These are phyloP conservation scores for Borovskyia barvae DNA, from an alignment of 208 protist genomes.

Conservation along the genomic window DNA sequence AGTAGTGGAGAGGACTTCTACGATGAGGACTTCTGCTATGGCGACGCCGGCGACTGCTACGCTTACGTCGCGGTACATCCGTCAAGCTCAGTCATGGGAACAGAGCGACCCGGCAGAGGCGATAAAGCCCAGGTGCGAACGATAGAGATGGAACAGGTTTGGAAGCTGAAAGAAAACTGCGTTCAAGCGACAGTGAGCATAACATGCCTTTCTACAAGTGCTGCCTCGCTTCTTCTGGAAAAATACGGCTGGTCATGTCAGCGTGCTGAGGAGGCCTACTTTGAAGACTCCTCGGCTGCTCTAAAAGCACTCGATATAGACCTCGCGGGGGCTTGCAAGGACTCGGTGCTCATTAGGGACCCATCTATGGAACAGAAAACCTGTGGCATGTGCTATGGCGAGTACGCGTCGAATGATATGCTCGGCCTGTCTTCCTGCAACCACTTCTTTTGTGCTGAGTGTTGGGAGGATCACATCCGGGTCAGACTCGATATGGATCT, in stretches of 20 bases:
- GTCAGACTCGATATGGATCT: slow-evolving; percentile 13
- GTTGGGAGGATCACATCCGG: slow-evolving; percentile 37
- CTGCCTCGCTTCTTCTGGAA: slow-evolving; percentile 8
- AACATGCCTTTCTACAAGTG: slow-evolving; percentile 11
- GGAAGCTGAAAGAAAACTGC: slow-evolving; percentile 15
- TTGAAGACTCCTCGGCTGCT: slow-evolving; percentile 1
- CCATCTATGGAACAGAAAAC: neutral
- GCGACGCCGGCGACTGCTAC: slow-evolving; percentile 12
- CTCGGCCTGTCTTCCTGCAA: slow-evolving; percentile 23
- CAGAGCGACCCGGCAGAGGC: too few species aligned
- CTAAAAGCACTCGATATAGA: slow-evolving; percentile 9
- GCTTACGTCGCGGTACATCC: slow-evolving; percentile 15
- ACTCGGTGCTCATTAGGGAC: neutral
- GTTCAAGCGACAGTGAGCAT: slow-evolving; percentile 13
- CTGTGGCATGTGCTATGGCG: slow-evolving; percentile 22
- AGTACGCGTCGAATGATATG: slow-evolving; percentile 12
- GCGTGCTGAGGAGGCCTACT: slow-evolving; percentile 22
- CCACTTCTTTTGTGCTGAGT: slow-evolving; percentile 36
- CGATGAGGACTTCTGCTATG: slow-evolving; percentile 19
- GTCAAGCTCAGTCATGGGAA: too few species aligned
- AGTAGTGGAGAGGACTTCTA: slow-evolving; percentile 13
- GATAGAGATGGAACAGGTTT: slow-evolving; percentile 11
- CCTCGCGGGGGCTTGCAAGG: neutral
- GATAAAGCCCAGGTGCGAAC: slow-evolving; percentile 15
- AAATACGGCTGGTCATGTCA: slow-evolving; percentile 18